phyloP scores from a whole-genome alignment of 2,329 filamentous ascomycete species.

The Aspergillus bombycis region DNA sequence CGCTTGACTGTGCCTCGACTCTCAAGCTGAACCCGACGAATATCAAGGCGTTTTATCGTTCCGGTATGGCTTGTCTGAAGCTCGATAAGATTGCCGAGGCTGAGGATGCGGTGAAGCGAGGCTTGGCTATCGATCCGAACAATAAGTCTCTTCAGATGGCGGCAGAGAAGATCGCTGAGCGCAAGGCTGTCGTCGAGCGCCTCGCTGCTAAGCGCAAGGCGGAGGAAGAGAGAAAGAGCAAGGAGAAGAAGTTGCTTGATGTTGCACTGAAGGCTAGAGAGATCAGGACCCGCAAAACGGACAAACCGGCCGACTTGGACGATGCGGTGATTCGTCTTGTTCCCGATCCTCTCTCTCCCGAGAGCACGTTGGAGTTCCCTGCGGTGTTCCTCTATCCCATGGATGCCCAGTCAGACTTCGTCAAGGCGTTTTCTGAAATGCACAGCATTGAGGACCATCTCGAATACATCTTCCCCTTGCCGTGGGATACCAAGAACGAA shows the following conservation, averaged over 20 bases:
- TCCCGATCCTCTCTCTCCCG: slow-evolving; percentile 73
- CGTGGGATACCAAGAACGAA: slow-evolving; percentile 74
- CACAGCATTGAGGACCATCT: slow-evolving; percentile 77
- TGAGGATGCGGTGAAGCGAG: slow-evolving; percentile 74
- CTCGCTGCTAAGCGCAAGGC: slow-evolving; percentile 59
- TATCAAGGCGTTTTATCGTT: slow-evolving; percentile 90
- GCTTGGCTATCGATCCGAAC: slow-evolving; percentile 69
- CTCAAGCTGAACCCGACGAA: slow-evolving; percentile 79
- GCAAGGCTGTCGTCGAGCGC: slow-evolving; percentile 59
- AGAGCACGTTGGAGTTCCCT: slow-evolving; percentile 74
- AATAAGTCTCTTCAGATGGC: slow-evolving; percentile 71
- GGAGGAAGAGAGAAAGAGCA: slow-evolving; percentile 50
- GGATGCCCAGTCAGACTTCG: slow-evolving; percentile 81
- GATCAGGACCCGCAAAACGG: slow-evolving; percentile 69
- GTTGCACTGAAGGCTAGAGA: slow-evolving; percentile 70
- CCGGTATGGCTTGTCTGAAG: slow-evolving; percentile 73
- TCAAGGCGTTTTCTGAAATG: slow-evolving; percentile 82
- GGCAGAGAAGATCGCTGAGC: slow-evolving; percentile 64
- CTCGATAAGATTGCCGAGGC: slow-evolving; percentile 81
- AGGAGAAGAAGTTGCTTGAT: slow-evolving; percentile 64
- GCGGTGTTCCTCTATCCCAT: slow-evolving; percentile 83
- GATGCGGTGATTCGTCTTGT: slow-evolving; percentile 73
- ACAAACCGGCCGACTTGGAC: slow-evolving; percentile 80
- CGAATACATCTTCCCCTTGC: slow-evolving; percentile 80
- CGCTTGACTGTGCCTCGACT: slow-evolving; percentile 78